phyloP scores from a whole-genome alignment of 768 basidiomycete species.

The Austroboletus eburneus region DNA sequence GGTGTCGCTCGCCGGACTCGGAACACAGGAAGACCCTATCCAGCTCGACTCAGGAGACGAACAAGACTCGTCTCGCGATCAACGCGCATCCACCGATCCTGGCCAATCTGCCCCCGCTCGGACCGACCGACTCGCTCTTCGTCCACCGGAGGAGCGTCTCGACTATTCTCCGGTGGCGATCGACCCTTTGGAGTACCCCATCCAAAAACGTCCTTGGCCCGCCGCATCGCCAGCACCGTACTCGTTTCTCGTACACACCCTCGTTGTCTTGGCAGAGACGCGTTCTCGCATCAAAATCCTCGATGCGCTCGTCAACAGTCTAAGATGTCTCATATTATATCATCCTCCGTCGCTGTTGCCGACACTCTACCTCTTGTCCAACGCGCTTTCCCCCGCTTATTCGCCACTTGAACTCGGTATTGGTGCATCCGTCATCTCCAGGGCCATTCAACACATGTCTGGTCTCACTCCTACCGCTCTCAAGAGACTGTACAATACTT shows the following conservation, averaged over 20 bases:
- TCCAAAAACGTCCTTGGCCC: slow-evolving; percentile 42
- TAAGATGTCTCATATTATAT: slow-evolving; percentile 62
- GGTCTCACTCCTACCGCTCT: slow-evolving; percentile 56
- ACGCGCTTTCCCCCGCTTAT: slow-evolving; percentile 75
- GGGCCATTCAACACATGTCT: slow-evolving; percentile 69
- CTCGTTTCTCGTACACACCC: slow-evolving; percentile 63
- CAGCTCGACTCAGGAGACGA: slow-evolving; percentile 20
- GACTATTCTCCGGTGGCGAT: slow-evolving; percentile 32
- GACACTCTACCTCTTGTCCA: slow-evolving; percentile 79
- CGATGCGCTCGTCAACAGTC: slow-evolving; percentile 67
- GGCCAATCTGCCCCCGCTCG: slow-evolving; percentile 7
- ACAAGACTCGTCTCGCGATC: slow-evolving; percentile 15
- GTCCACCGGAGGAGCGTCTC: slow-evolving; percentile 22
- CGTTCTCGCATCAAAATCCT: slow-evolving; percentile 69
- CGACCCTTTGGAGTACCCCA: slow-evolving; percentile 48
- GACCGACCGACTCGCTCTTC: slow-evolving; percentile 14
- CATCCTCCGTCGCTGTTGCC: slow-evolving; percentile 69
- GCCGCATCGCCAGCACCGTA: slow-evolving; percentile 49
- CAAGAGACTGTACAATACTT: slow-evolving; percentile 62
- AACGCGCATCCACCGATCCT: slow-evolving; percentile 3
- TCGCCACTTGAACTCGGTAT: slow-evolving; percentile 65
- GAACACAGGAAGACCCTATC: slow-evolving; percentile 24
- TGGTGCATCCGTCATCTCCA: slow-evolving; percentile 63
- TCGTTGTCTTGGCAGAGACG: slow-evolving; percentile 58
- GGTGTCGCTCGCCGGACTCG: slow-evolving; percentile 23